phyloP scores from a whole-genome alignment of 2,329 filamentous ascomycete species.

The Cryphonectria japonica region DNA sequence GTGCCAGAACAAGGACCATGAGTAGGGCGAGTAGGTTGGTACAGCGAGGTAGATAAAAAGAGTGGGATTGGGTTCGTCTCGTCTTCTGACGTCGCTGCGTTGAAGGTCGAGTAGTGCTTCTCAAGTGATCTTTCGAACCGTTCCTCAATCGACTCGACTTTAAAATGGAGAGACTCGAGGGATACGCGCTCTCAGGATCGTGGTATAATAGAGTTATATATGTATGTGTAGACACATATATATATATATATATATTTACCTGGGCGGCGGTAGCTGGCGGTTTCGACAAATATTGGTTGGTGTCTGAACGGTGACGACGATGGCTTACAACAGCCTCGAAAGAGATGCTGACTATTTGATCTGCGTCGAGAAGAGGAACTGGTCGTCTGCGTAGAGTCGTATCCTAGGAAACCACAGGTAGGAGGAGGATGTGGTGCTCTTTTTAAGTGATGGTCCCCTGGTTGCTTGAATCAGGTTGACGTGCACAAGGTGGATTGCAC shows the following conservation, averaged over 20 bases:
- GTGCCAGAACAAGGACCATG: slow-evolving; percentile 18
- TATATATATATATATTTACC: neutral
- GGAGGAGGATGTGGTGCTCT: slow-evolving; percentile 1
- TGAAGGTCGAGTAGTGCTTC: neutral
- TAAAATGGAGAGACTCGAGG: neutral
- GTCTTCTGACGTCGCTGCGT: neutral
- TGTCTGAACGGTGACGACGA: neutral
- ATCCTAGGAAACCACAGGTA: neutral
- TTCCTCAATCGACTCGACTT: neutral
- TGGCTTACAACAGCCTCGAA: neutral
- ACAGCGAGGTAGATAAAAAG: neutral
- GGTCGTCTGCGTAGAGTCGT: neutral
- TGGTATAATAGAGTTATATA: neutral
- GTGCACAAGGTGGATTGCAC: neutral
- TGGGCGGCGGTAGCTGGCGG: neutral
- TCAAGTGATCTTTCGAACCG: neutral
- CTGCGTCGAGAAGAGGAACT: neutral
- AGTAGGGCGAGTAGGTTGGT: neutral
- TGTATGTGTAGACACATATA: neutral
- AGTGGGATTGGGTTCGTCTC: neutral
- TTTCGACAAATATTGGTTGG: neutral
- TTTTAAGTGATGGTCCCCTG: neutral
- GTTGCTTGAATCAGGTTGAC: slow-evolving; percentile 1
- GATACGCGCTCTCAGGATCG: neutral
- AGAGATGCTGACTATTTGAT: neutral